Percentiles rank a stretch among this genome's conserved stretches.
Evolutionary conservation across 257 asterid species (phyloP).

Genomic region (Solanum megistacrolobum): DNA sequence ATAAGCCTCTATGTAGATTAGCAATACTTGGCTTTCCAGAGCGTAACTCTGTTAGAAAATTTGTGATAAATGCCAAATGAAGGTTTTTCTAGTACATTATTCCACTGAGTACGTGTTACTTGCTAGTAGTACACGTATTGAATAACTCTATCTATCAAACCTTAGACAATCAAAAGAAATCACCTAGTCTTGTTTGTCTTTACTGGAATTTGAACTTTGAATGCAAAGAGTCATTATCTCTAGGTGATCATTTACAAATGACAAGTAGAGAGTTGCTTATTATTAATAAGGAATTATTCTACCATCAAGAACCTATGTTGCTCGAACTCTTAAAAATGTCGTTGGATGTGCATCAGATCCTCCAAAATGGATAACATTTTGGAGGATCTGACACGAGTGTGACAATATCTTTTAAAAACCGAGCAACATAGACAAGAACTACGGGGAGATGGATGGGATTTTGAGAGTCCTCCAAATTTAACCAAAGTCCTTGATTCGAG

Average conservation of each 20-base stretch:
- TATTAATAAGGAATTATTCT: background rate
- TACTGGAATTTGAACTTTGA: background rate
- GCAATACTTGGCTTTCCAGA: background rate
- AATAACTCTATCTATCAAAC: background rate
- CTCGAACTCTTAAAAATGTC: background rate
- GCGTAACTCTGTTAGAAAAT: background rate
- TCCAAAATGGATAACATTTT: background rate
- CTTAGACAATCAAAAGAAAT: background rate
- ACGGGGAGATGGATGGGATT: background rate
- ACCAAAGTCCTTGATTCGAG: background rate
- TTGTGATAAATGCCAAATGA: background rate
- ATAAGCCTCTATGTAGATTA: background rate
- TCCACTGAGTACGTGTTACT: background rate
- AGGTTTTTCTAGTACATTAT: background rate
- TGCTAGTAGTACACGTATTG: background rate
- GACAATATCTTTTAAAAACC: background rate
- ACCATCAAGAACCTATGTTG: background rate
- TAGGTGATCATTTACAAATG: background rate
- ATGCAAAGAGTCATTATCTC: background rate
- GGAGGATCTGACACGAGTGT: background rate
- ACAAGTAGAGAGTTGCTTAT: background rate
- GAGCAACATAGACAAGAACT: background rate
- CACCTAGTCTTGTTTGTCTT: background rate
- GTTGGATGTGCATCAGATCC: background rate
- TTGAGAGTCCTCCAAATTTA: background rate